Evolutionary conservation across 352 stramenopile genomes (phyloP).

Genomic region (Phytophthora melonis): DNA sequence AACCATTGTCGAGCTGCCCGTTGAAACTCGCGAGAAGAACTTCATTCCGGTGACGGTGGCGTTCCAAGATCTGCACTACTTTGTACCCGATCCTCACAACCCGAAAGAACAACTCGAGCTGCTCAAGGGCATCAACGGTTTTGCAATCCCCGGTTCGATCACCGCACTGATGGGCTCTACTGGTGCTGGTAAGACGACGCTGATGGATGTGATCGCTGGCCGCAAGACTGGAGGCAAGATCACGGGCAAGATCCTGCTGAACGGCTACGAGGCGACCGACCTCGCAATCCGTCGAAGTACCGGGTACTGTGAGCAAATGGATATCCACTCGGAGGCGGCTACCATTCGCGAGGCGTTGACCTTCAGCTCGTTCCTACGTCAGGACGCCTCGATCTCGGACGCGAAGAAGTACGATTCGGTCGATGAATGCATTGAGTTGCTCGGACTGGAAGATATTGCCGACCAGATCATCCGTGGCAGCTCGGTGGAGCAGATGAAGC

Average conservation of each 20-base stretch:
- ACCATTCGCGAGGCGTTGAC: slow-evolving; percentile 71
- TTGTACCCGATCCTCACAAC: slow-evolving; percentile 12
- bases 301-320: slow-evolving; percentile 84
- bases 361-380: slow-evolving; percentile 84
- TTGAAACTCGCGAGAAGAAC: slow-evolving; percentile 8
- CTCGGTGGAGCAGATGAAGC: slow-evolving; percentile 33
- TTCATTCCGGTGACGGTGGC: slow-evolving; percentile 23
- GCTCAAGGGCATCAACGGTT: slow-evolving; percentile 17
- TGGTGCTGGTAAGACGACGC: background rate
- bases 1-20: background rate
- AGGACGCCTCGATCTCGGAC: slow-evolving; percentile 31
- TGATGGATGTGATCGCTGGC: slow-evolving; percentile 1
- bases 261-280: slow-evolving; percentile 51
- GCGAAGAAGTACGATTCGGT: slow-evolving; percentile 37
- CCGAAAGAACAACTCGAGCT: slow-evolving; percentile 15
- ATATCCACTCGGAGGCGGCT: slow-evolving; percentile 82
- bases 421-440: slow-evolving; percentile 29
- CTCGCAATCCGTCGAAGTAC: slow-evolving; percentile 55
- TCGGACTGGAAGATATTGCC: slow-evolving; percentile 34
- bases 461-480: slow-evolving; percentile 43
- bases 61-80: slow-evolving; percentile 27
- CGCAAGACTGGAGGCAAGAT: slow-evolving; percentile 7
- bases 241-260: slow-evolving; percentile 24
- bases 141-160: slow-evolving; percentile 1
- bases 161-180: slow-evolving; percentile 1